Evolutionary conservation across 345 rosid genomes (phyloP).

Genomic region (Toxicodendron radicans): DNA sequence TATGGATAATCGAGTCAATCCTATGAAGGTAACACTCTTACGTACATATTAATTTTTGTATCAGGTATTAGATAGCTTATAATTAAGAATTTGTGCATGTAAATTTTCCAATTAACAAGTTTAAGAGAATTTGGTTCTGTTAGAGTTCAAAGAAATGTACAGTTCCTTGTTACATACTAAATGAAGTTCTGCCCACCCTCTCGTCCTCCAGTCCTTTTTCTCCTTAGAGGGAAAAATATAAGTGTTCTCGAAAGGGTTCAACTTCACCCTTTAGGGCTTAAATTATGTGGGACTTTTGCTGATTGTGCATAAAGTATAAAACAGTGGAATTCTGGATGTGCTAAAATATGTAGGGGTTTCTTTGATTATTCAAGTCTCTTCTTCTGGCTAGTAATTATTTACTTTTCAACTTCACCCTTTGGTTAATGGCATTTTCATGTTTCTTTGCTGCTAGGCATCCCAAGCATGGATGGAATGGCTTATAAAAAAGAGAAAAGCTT

Average conservation of each 20-base stretch:
- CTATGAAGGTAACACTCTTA: slow-evolving; percentile 67
- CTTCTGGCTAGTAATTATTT: not conserved
- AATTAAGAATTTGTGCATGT: not conserved
- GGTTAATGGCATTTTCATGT: slow-evolving; percentile 12
- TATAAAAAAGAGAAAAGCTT: slow-evolving; percentile 85
- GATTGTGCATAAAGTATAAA: too few relatives aligned
- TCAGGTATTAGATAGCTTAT: not conserved
- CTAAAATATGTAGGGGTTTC: not conserved
- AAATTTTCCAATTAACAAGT: not conserved
- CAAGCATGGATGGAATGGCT: slow-evolving; percentile 99
- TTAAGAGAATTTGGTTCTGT: not conserved
- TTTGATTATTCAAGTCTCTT: not conserved
- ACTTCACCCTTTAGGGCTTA: too few relatives aligned
- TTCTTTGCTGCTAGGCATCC: slow-evolving; percentile 63
- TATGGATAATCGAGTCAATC: slow-evolving; percentile 75
- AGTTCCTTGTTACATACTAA: not conserved
- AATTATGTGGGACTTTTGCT: too few relatives aligned
- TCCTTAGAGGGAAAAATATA: too few relatives aligned
- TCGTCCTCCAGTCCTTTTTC: too few relatives aligned
- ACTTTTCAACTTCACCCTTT: not conserved
- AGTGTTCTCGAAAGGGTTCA: too few relatives aligned
- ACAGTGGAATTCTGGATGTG: too few relatives aligned
- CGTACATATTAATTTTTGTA: not conserved
- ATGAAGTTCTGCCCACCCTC: not conserved
- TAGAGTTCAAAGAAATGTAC: not conserved